These are phyloP conservation scores for Maudiozyma humilis DNA, from an alignment of 1,139 yeast species.

Conservation along the genomic window DNA sequence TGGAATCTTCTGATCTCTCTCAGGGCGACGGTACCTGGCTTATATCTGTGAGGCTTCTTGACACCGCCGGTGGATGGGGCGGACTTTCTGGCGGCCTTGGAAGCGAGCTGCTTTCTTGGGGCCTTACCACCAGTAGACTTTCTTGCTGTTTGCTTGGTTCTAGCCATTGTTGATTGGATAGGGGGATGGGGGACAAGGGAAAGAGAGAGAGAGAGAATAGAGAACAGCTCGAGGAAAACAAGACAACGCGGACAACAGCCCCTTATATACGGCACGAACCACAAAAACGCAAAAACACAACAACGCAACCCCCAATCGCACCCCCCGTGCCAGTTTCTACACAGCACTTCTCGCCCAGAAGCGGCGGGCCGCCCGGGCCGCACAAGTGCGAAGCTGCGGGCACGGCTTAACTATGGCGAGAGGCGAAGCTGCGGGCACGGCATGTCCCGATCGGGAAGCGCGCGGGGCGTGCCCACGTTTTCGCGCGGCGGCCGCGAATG, in stretches of 20 bases:
- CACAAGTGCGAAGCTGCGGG: conserved; percentile 7
- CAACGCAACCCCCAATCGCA: too few relatives aligned
- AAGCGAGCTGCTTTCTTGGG: conserved; percentile 98
- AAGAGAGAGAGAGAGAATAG: neutral
- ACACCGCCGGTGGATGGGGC: conserved; percentile 98
- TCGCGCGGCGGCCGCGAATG: neutral
- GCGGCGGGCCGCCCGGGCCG: neutral
- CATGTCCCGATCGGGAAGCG: neutral
- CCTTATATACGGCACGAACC: neutral
- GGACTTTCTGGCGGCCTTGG: conserved; percentile 98
- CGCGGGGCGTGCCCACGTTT: conserved; percentile 3
- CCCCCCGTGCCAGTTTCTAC: too few relatives aligned
- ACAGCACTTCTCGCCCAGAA: neutral
- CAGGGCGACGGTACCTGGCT: conserved; percentile 99
- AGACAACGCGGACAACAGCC: too few relatives aligned
- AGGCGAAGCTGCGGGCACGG: conserved; percentile 8
- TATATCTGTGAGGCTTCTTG: conserved; percentile 99
- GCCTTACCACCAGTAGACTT: conserved; percentile 99
- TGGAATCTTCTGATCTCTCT: conserved; percentile 99
- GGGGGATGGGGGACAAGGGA: neutral
- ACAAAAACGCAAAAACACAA: too few relatives aligned
- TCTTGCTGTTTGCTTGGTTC: conserved; percentile 98
- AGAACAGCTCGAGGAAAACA: neutral
- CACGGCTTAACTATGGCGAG: conserved; percentile 11
- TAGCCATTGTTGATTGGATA: conserved; percentile 61